A percentile compares a stretch with the other conserved stretches of the same genome.
Conservation (phyloP, 331 rosid genomes). For the Quercus tomentella region DNA sequence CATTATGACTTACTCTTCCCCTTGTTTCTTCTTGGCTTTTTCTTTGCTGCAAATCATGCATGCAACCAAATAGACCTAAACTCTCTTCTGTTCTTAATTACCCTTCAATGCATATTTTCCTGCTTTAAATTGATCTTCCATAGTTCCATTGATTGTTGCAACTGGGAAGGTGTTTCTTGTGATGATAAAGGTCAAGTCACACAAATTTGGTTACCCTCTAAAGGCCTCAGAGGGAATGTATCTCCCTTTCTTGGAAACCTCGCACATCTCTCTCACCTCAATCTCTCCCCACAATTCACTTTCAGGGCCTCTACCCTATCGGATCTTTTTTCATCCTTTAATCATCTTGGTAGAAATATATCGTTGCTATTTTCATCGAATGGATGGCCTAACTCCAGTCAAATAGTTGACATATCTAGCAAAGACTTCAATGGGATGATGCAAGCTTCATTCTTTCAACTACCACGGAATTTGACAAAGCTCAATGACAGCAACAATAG, state of each 20-base stretch:
- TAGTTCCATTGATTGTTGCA: background rate
- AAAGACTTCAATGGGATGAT: background rate
- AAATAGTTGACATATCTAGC: background rate
- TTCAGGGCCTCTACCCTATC: background rate
- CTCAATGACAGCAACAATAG: background rate
- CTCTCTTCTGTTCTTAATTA: background rate
- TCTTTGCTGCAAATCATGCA: background rate
- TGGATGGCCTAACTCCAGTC: background rate
- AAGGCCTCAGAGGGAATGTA: background rate
- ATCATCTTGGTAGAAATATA: background rate
- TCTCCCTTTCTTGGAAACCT: background rate
- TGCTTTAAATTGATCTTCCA: background rate
- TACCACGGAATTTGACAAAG: background rate
- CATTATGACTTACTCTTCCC: background rate
- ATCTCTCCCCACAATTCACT: background rate
- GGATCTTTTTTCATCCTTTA: background rate
- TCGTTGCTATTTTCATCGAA: background rate
- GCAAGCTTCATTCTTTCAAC: background rate
- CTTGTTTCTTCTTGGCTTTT: background rate
- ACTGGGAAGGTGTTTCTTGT: background rate
- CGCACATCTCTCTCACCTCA: background rate
- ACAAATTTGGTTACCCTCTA: background rate
- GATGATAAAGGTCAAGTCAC: background rate
- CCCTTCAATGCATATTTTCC: background rate
- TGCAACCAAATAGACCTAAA: background rate